Evolutionary conservation across 352 stramenopile genomes (phyloP).

Genomic region (Bremia lactucae): DNA sequence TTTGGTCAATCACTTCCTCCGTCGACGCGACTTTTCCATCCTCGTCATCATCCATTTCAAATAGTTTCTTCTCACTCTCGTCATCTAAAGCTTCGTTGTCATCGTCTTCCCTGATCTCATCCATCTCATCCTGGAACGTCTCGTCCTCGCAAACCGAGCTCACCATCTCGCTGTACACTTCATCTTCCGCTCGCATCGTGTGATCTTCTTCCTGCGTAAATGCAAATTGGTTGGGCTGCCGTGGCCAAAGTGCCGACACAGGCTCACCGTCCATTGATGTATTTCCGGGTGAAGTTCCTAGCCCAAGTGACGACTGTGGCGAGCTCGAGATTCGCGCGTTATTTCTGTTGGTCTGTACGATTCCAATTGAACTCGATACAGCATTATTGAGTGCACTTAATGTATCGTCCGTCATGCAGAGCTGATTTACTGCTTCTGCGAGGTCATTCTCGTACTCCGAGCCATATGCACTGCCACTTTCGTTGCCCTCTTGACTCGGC

Average conservation of each 20-base stretch:
- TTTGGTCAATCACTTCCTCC: slow-evolving; percentile 10
- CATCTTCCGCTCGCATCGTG: slow-evolving; percentile 43
- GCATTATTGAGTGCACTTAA: slow-evolving; percentile 38
- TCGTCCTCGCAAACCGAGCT: slow-evolving; percentile 54
- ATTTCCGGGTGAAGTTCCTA: slow-evolving; percentile 48
- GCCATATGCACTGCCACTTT: slow-evolving; percentile 40
- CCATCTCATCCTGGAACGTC: slow-evolving; percentile 36
- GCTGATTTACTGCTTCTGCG: slow-evolving; percentile 50
- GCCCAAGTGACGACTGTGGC: slow-evolving; percentile 52
- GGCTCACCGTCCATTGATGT: slow-evolving; percentile 65
- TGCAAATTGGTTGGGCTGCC: slow-evolving; percentile 72
- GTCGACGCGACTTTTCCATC: slow-evolving; percentile 9
- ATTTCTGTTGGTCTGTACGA: slow-evolving; percentile 16
- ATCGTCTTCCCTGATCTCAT: slow-evolving; percentile 16
- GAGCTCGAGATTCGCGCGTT: slow-evolving; percentile 38
- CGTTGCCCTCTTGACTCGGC: slow-evolving; percentile 12
- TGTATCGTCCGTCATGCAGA: slow-evolving; percentile 52
- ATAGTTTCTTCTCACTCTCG: slow-evolving; percentile 35
- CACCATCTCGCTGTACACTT: slow-evolving; percentile 75
- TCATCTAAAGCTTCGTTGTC: slow-evolving; percentile 15
- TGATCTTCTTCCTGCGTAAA: slow-evolving; percentile 79
- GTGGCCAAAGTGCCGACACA: slow-evolving; percentile 61
- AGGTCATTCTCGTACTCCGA: slow-evolving; percentile 68
- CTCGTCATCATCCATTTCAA: slow-evolving; percentile 43
- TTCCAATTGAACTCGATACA: slow-evolving; percentile 45